Evolutionary conservation across 2,329 filamentous ascomycete genomes (phyloP), one percentile per base, ranked within the genome.

Genomic region (Colletotrichum sp.): DNA sequence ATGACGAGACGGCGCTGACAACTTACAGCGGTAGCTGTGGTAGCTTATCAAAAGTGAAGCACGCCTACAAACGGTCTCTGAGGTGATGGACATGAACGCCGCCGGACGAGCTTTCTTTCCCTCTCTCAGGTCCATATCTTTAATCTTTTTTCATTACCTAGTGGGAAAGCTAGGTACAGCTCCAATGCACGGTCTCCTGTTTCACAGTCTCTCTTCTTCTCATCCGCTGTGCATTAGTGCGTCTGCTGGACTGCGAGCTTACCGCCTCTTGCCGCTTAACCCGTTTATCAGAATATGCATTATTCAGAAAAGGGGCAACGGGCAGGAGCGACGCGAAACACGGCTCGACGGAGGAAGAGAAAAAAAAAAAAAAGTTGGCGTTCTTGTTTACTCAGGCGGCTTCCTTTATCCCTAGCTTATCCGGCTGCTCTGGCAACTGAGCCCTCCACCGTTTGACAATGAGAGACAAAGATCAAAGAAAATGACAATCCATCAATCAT

Each of bases 381-480:
- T 30, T 24, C 18, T 34, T 74, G 71, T 71, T 74, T 55, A 74
- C 72, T 24, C 36, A 10, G 16, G 16, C 34, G 12, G 32, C 30
- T 34, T 36, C 2, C 44, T 34, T 24, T 26, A 39, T 65, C 59
- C 67, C 59, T 57, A 63, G 57, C n/a, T 26, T 28, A 55, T 63
- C 55, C 39, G 63, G 73, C 73, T 72, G 69, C 64, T 76, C 52
- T 28, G 57, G 72, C 69, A 75, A 72, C 69, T 44, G 60, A n/a
- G 21, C 65, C 52, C 52, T 28, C 36, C 52, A 44, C 64, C n/a
- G 13, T 62, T 26, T 26, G 26, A 59, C 12, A 18, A 28, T 59
- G 3, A 28, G 26, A 59, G 55, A 59, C 21, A 59, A 28, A 59
- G 55, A 59, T 7, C 26, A 24, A 59, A 24, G 26, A 28, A 59